A percentile compares a stretch with the other conserved stretches of the same genome.
These are phyloP conservation scores for Citeromyces hawaiiensis DNA, from an alignment of 1,139 yeast genomes.

Conservation along the genomic window DNA sequence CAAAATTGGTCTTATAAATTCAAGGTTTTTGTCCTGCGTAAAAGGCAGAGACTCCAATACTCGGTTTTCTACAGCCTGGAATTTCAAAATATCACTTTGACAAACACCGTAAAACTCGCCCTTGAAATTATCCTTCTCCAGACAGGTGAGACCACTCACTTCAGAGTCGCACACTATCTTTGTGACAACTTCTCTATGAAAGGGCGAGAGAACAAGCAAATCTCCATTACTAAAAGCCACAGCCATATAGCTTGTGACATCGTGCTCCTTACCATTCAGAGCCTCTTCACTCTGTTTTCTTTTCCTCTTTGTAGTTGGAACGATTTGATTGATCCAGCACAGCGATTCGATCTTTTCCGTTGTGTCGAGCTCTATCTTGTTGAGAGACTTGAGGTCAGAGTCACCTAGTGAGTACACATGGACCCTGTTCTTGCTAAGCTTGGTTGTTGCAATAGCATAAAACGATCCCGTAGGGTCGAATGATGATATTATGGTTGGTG, in stretches of 20 bases:
- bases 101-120: constrained; percentile 8
- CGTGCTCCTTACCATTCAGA: background rate
- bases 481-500: background rate
- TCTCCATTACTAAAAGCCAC: background rate
- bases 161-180: background rate
- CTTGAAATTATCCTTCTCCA: background rate
- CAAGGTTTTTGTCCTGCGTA: constrained; percentile 3
- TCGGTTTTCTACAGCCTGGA: constrained; percentile 8
- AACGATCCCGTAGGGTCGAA: background rate
- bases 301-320: background rate
- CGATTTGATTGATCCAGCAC: background rate
- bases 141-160: background rate
- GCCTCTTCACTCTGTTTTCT: background rate
- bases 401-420: background rate
- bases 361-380: background rate
- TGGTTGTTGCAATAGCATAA: background rate
- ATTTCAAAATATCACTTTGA: constrained; percentile 5
- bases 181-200: constrained; percentile 1
- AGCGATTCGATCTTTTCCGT: background rate
- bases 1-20: background rate
- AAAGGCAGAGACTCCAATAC: constrained; percentile 7
- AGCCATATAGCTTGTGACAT: background rate
- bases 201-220: background rate
- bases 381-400: background rate
- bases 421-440: background rate